Evolutionary conservation across 2,329 filamentous ascomycete genomes (phyloP).

Genomic region (Sporothrix brasiliensis): DNA sequence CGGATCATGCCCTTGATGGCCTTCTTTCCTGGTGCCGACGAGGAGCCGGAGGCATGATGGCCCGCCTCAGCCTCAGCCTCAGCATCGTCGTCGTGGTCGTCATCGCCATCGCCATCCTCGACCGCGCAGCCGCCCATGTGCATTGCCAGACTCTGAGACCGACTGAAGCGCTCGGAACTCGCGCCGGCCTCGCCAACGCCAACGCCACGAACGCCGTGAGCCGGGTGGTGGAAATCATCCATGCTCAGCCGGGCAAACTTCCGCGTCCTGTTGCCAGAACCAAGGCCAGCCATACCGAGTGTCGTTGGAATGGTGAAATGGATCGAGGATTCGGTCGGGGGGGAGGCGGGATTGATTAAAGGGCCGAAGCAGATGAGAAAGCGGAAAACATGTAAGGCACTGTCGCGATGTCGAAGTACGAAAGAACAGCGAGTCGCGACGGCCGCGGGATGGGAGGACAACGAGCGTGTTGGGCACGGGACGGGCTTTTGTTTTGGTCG

Average conservation of each 20-base stretch:
- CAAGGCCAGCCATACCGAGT: conserved; percentile 17
- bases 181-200: conserved; percentile 26
- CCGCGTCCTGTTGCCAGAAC: conserved; percentile 16
- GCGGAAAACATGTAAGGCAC: background rate
- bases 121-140: conserved; percentile 31
- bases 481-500: conserved; percentile 23
- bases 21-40: conserved; percentile 36
- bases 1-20: conserved; percentile 56
- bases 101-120: conserved; percentile 44
- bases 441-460: background rate
- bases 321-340: background rate
- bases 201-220: conserved; percentile 17
- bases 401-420: background rate
- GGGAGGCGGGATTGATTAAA: background rate
- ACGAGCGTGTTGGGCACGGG: conserved; percentile 8
- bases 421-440: background rate
- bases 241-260: conserved; percentile 25
- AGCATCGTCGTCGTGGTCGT: conserved; percentile 37
- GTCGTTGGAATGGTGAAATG: background rate
- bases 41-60: background rate
- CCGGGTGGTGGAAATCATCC: conserved; percentile 25
- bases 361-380: background rate
- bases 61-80: conserved; percentile 30
- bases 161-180: conserved; percentile 3
- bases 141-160: conserved; percentile 1